phyloP scores from a whole-genome alignment of 345 rosid species.

The Streptanthus diversifolius region DNA sequence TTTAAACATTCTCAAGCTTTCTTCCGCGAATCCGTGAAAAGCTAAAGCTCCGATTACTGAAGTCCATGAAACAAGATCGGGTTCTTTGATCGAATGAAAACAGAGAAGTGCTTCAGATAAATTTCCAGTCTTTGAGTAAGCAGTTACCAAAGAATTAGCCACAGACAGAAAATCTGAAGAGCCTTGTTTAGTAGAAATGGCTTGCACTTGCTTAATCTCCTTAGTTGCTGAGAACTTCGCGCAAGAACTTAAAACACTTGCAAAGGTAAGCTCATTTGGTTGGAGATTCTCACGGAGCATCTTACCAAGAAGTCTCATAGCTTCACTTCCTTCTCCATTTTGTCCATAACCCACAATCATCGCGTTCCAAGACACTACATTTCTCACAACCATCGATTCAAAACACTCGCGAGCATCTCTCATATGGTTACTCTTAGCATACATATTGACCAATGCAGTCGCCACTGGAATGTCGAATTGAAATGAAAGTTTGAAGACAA shows the following conservation, averaged over 20 bases:
- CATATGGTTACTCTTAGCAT: constrained; percentile 44
- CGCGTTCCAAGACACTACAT: constrained; percentile 66
- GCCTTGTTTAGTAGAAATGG: constrained; percentile 44
- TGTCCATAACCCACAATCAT: constrained; percentile 61
- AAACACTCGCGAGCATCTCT: constrained; percentile 49
- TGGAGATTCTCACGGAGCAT: constrained; percentile 41
- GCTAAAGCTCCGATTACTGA: constrained; percentile 59
- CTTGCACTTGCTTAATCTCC: constrained; percentile 55
- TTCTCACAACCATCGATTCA: constrained; percentile 49
- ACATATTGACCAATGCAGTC: constrained; percentile 58
- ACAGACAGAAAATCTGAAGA: constrained; percentile 40
- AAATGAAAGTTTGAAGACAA: constrained; percentile 43
- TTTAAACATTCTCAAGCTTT: constrained; percentile 46
- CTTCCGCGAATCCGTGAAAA: constrained; percentile 50
- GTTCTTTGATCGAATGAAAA: constrained; percentile 41
- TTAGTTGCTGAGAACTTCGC: constrained; percentile 33
- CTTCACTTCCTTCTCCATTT: constrained; percentile 47
- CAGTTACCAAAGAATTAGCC: constrained; percentile 51
- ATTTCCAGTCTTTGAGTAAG: constrained; percentile 58
- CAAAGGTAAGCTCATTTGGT: constrained; percentile 61
- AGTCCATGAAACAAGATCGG: constrained; percentile 66
- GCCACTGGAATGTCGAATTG: constrained; percentile 50
- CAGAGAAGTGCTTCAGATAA: constrained; percentile 46
- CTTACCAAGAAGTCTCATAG: constrained; percentile 45
- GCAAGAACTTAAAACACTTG: constrained; percentile 60